Base-by-base conservation (phyloP, 208 protist species). In the Acanthamoeba healyi region DNA sequence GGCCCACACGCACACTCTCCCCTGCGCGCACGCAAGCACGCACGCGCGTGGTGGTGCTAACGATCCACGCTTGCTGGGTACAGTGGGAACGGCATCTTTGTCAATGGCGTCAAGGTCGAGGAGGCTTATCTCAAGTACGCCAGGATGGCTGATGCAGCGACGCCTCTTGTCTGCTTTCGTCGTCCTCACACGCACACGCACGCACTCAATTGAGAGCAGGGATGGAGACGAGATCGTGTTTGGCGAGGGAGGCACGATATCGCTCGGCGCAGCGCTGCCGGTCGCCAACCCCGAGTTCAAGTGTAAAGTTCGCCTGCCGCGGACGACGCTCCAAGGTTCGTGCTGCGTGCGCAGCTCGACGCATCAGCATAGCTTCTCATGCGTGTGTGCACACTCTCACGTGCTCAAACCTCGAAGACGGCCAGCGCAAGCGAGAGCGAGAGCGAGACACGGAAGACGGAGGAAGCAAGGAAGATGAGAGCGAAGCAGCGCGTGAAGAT, bases 21-120 rank as follows among this genome's bases (percentile, higher is more conserved):
- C 54, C 7, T 61, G 19, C 22, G 22, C 22, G 22, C 26, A 51
- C 22, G n/a, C n/a, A n/a, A n/a, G n/a, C n/a, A n/a, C n/a, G n/a
- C n/a, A n/a, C n/a, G n/a, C n/a, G n/a, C n/a, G n/a, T n/a, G n/a
- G n/a, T n/a, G n/a, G n/a, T n/a, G n/a, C n/a, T n/a, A n/a, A n/a
- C n/a, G n/a, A n/a, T n/a, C n/a, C n/a, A n/a, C 24, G 74, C 34
- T 84, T n/a, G 0, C 14, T 84, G 42, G 26, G 58, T n/a, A 15
- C 46, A 92, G 86, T 26, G n/a, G 70, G 3, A 92, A 92, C 29
- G 86, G 86, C 40, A 26, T 92, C 36, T 92, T 92, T 74, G 86
- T 92, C 36, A 92, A 92, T 32, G 34, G 56, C 0, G 26, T 92
- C 86, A 36, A 46, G 17, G 40, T 92, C 12, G 29, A 65, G 26